A percentile compares a stretch with the other conserved stretches of the same genome.
Evolutionary conservation across 148 eudicot genomes (phyloP).

Genomic region (Oxyria digyna): DNA sequence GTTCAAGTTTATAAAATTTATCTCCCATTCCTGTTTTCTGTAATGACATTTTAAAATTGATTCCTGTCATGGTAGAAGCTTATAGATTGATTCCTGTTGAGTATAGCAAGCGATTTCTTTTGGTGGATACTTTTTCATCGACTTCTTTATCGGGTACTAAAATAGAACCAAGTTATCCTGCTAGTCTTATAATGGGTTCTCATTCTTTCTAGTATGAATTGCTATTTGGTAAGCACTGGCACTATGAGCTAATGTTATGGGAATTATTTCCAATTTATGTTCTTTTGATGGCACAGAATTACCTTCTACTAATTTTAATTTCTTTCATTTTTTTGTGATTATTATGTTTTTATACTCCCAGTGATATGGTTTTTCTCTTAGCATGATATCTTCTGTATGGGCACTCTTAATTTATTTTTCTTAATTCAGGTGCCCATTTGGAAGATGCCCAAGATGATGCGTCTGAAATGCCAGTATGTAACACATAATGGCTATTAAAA

Average conservation of each 20-base stretch:
- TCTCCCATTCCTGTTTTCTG: neutral
- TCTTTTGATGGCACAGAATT: neutral
- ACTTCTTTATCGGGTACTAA: neutral
- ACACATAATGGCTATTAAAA: neutral
- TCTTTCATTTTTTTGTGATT: neutral
- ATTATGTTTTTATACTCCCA: neutral
- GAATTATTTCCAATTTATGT: neutral
- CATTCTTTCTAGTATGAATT: neutral
- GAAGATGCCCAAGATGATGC: constrained; percentile 97
- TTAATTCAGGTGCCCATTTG: constrained; percentile 64
- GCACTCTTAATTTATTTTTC: neutral
- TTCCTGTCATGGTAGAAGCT: neutral
- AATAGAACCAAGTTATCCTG: neutral
- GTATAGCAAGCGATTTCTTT: neutral
- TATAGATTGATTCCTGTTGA: neutral
- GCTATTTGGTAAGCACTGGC: neutral
- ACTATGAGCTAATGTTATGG: neutral
- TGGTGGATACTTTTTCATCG: neutral
- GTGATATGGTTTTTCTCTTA: neutral
- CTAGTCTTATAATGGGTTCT: neutral
- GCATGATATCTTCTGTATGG: neutral
- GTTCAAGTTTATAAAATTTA: neutral
- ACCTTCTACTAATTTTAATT: neutral
- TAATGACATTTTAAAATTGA: neutral
- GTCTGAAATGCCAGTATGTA: constrained; percentile 77